Conservation (phyloP, 805 yeast species). For the Lipomyces orientalis region DNA sequence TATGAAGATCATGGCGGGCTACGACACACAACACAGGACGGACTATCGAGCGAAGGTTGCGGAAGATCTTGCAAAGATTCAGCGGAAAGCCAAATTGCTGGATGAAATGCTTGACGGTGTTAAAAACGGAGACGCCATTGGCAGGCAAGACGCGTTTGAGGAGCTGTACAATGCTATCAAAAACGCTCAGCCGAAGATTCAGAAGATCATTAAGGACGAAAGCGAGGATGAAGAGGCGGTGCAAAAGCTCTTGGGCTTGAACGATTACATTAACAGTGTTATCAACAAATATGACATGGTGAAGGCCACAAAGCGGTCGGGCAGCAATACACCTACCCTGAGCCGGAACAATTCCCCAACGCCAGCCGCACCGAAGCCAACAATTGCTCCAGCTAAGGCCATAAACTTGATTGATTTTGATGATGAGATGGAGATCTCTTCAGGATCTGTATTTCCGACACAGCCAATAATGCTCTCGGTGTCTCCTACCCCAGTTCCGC, state of each 20-base stretch:
- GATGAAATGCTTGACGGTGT: slow-evolving; percentile 75
- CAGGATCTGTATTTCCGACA: slow-evolving; percentile 8
- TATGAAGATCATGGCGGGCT: slow-evolving; percentile 99
- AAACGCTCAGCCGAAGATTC: slow-evolving; percentile 84
- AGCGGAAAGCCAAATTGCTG: slow-evolving; percentile 82
- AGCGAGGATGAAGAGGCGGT: slow-evolving; percentile 69
- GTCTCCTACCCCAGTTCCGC: slow-evolving; percentile 23
- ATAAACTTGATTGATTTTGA: slow-evolving; percentile 71
- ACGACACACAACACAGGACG: slow-evolving; percentile 77
- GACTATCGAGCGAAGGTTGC: slow-evolving; percentile 79
- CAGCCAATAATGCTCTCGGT: slow-evolving; percentile 23
- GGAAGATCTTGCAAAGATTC: slow-evolving; percentile 81
- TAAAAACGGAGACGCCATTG: slow-evolving; percentile 46
- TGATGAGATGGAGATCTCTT: slow-evolving; percentile 50
- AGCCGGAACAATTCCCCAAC: slow-evolving; percentile 21
- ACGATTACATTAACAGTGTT: slow-evolving; percentile 75
- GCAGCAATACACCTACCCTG: slow-evolving; percentile 17
- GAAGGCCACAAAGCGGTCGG: slow-evolving; percentile 57
- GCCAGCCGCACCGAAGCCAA: slow-evolving; percentile 31
- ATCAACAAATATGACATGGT: slow-evolving; percentile 69
- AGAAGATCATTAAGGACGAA: slow-evolving; percentile 82
- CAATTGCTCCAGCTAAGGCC: slow-evolving; percentile 52
- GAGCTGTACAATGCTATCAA: slow-evolving; percentile 82
- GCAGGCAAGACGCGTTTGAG: slow-evolving; percentile 69
- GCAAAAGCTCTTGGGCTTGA: slow-evolving; percentile 65